phyloP scores from a whole-genome alignment of 139 green algal species.

The Closterium sp. region DNA sequence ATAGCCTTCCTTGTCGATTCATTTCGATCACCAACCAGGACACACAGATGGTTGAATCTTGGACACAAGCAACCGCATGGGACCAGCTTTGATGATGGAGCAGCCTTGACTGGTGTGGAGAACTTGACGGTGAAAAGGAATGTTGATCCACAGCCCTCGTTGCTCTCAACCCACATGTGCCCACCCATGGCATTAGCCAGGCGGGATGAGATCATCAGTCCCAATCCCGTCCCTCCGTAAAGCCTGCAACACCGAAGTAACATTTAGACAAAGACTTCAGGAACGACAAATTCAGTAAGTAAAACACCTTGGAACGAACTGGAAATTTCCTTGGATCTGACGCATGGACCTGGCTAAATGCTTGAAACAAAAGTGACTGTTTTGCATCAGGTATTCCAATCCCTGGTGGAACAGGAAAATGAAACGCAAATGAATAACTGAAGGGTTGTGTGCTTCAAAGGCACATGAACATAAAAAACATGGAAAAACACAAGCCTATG shows the following conservation, averaged over 20 bases:
- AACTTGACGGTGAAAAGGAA: slow-evolving; percentile 19
- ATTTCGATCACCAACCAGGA: background rate
- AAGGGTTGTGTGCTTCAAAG: background rate
- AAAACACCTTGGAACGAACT: no score
- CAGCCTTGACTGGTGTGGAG: background rate
- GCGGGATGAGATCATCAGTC: background rate
- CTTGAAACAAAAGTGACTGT: slow-evolving; percentile 42
- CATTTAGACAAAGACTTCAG: no score
- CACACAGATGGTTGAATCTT: background rate
- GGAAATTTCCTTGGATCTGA: slow-evolving; percentile 37
- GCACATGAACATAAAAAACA: background rate
- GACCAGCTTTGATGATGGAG: background rate
- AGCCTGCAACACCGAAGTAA: background rate
- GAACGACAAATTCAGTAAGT: no score
- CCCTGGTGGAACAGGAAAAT: background rate
- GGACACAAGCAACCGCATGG: background rate
- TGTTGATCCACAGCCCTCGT: background rate
- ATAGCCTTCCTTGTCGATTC: background rate
- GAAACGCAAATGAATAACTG: background rate
- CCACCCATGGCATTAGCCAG: slow-evolving; percentile 19
- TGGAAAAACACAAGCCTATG: background rate
- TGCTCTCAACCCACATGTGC: slow-evolving; percentile 28
- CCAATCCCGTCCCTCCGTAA: slow-evolving; percentile 20
- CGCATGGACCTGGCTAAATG: slow-evolving; percentile 33
- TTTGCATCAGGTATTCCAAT: slow-evolving; percentile 42